Evolutionary conservation across 2,329 filamentous ascomycete genomes (phyloP), one percentile per base, ranked within the genome.

Genomic region (Aspergillus pseudoglaucus): DNA sequence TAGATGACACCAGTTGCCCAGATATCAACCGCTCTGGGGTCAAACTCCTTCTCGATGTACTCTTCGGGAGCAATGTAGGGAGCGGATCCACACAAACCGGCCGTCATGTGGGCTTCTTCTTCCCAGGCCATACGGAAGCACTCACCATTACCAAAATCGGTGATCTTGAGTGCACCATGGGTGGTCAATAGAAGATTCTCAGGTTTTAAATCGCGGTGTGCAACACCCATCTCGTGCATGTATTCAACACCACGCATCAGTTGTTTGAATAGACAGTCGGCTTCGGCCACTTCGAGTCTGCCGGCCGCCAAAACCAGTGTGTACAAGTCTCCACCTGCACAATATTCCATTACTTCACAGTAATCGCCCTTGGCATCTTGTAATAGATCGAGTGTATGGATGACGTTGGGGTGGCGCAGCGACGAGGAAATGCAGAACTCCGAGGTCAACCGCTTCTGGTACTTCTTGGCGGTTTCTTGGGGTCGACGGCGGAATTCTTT

Each of bases 51-150:
- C 64, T 95, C 90, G 2, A 84, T 82, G 62, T 98, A 98, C 68
- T 98, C 93, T 67, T 98, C 93, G 0, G 93, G 93, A 1, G 93
- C 88, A 58, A 98, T 98, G 65, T 98, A 98, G 0, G 93, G 93
- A 18, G 91, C 93, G 12, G 90, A 96, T 37, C 93, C 93, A 68
- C 93, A 98, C 10, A 98, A 82, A 39, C 93, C 93, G 37, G 90
- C 91, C 3, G 95, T 95, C 90, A 97, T 96, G 70, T 97, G 93
- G 17, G 93, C 87, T 68, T 97, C 90, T 46, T 90, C 93, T 70
- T 98, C 93, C 93, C 93, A 98, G 2, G 93, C 93, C 91, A 97
- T 97, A 47, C 93, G 86, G 79, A 98, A 98, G 70, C 93, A 98
- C 70, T 98, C 93, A 61, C 93, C 93, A 60, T 98, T 98, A 53